Evolutionary conservation across 2,329 filamentous ascomycete genomes (phyloP), one percentile per base, ranked within the genome.

Genomic region (Alternaria sp.): DNA sequence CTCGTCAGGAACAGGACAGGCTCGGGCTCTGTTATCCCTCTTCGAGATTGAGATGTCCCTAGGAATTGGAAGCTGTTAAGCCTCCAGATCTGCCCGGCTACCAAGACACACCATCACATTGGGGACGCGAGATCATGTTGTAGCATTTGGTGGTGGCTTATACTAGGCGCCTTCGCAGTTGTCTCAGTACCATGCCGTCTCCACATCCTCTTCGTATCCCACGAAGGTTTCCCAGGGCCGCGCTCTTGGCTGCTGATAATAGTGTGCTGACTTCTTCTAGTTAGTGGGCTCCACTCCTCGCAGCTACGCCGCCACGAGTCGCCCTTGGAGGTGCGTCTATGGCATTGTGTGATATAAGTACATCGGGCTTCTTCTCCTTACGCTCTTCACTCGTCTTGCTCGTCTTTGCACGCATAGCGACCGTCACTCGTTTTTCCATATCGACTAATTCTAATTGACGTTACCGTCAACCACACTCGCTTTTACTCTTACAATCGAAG

Each of bases 351-450:
- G 30, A 45, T 73, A 74, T 73, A 74, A 73, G 67, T 66, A 69
- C 64, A 65, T 60, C 23, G 45, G 47, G 17, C n/a, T 47, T 49
- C 64, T 62, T 60, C 25, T 43, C 13, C 25, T 21, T 49, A 13
- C 12, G 26, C 15, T 57, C 57, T 62, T 70, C 60, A 69, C 65
- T 58, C 71, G 67, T 68, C 67, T 69, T 73, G 67, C 64, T 64
- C 63, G 69, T 74, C 70, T 67, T 65, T 71, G 64, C 57, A 62
- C 67, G 47, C 40, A 66, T 68, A 62, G 60, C 70, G 70, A 66
- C 66, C 55, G 70, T 71, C 74, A 72, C 64, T 77, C 72, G 69
- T 74, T 71, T 69, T 43, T 54, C 56, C 21, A 3, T 28, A 49
- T 59, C 49, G 47, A 25, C 56, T 61, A 50, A 64, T 65, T 61